Evolutionary conservation across 352 stramenopile species (phyloP).

Genomic region (Globisporangium perplexum): DNA sequence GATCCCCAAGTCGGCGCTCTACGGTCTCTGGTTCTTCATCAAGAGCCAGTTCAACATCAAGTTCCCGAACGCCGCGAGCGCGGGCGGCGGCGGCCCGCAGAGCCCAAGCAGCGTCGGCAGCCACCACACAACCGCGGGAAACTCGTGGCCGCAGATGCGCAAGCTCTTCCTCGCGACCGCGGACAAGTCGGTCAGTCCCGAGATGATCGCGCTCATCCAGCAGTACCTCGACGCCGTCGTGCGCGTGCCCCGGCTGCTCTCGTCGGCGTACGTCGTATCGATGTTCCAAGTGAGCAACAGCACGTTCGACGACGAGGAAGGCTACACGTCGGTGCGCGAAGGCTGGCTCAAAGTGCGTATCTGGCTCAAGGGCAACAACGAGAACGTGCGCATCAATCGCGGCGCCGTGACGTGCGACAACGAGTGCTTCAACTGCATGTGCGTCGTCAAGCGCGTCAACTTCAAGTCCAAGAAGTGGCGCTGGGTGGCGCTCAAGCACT

Average conservation of each 20-base stretch:
- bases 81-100: conserved; percentile 9
- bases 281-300: conserved; percentile 82
- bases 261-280: conserved; percentile 63
- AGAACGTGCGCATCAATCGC: conserved; percentile 82
- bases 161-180: conserved; percentile 77
- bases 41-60: conserved; percentile 71
- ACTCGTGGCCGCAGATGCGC: conserved; percentile 63
- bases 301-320: conserved; percentile 83
- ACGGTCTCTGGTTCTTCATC: conserved; percentile 84
- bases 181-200: conserved; percentile 59
- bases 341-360: conserved; percentile 79
- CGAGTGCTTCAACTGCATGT: conserved; percentile 88
- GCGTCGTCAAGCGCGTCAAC: conserved; percentile 79
- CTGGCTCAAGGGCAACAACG: conserved; percentile 81
- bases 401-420: conserved; percentile 76
- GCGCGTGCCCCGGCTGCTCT: conserved; percentile 51
- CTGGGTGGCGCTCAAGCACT: conserved; percentile 82
- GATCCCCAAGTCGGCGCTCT: conserved; percentile 77
- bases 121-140: conserved; percentile 12
- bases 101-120: conserved; percentile 2
- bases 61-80: conserved; percentile 17
- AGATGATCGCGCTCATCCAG: conserved; percentile 79
- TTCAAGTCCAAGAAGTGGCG: conserved; percentile 78
- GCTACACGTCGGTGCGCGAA: conserved; percentile 71
- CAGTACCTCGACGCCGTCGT: conserved; percentile 66